phyloP scores from a whole-genome alignment of 371 early-diverging fungal genomes.

The Mortierella sp. region DNA sequence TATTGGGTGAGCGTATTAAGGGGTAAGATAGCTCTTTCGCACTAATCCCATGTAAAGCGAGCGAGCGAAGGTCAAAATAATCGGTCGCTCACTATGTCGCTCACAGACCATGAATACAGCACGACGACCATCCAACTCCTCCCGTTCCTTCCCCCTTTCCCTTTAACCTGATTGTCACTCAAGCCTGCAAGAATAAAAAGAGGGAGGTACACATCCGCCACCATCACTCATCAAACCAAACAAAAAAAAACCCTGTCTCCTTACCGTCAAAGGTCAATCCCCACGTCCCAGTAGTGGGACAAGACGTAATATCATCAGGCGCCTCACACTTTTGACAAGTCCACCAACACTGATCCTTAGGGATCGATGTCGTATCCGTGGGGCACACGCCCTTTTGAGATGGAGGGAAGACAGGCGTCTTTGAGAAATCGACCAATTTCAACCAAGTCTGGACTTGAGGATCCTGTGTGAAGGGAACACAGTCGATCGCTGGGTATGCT shows the following conservation, averaged over 20 bases:
- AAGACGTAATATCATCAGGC: conserved; percentile 35
- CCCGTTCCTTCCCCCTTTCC: background rate
- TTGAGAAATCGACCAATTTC: conserved; percentile 30
- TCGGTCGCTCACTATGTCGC: too few species aligned
- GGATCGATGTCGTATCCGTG: conserved; percentile 26
- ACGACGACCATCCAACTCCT: background rate
- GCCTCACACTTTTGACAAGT: conserved; percentile 52
- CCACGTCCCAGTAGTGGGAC: conserved; percentile 59
- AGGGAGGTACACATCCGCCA: too few species aligned
- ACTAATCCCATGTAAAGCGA: too few species aligned
- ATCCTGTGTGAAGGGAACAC: conserved; percentile 25
- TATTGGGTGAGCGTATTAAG: too few species aligned
- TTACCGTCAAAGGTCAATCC: conserved; percentile 75
- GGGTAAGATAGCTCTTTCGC: too few species aligned
- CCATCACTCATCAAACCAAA: background rate
- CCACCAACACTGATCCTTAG: conserved; percentile 48
- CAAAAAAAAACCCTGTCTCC: background rate
- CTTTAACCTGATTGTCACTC: background rate
- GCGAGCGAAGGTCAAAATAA: too few species aligned
- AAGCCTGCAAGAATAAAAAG: background rate
- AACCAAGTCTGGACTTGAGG: conserved; percentile 36
- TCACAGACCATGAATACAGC: background rate
- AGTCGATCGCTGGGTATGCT: conserved; percentile 25
- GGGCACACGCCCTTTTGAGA: conserved; percentile 22
- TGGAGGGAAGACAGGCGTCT: conserved; percentile 17